Evolutionary conservation across 208 protist species (phyloP).

Genomic region (Leishmania tarentolae): DNA sequence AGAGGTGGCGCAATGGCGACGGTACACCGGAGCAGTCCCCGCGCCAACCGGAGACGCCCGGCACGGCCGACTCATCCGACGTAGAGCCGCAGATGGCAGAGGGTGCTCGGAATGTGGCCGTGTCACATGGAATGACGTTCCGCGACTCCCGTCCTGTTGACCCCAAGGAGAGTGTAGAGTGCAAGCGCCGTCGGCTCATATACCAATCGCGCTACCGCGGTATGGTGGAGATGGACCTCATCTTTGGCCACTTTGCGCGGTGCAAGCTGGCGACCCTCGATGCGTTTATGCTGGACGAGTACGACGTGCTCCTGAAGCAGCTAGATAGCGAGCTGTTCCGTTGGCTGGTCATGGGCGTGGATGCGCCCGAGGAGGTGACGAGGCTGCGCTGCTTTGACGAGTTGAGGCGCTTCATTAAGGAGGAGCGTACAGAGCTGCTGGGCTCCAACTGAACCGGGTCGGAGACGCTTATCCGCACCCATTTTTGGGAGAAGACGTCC

Average conservation of each 20-base stretch:
- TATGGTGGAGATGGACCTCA: conserved; percentile 92
- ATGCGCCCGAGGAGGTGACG: conserved; percentile 52
- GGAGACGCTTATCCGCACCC: background rate
- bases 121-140: conserved; percentile 50
- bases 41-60: conserved; percentile 20
- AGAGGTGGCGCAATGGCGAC: conserved; percentile 37
- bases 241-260: conserved; percentile 82
- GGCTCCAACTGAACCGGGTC: conserved; percentile 15
- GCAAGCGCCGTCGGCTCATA: conserved; percentile 73
- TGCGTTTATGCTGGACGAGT: conserved; percentile 66
- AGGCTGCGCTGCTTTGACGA: conserved; percentile 45
- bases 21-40: conserved; percentile 22
- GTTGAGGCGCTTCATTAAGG: conserved; percentile 61
- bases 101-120: conserved; percentile 37
- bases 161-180: conserved; percentile 55
- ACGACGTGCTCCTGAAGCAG: conserved; percentile 82
- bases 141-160: conserved; percentile 62
- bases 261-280: conserved; percentile 51
- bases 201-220: conserved; percentile 88
- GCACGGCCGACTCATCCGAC: conserved; percentile 25
- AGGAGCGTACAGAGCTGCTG: conserved; percentile 64
- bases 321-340: conserved; percentile 88
- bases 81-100: conserved; percentile 24
- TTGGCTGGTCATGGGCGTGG: conserved; percentile 78
- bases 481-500: background rate